Evolutionary conservation across 2,329 filamentous ascomycete species (phyloP), one percentile per base, ranked within the genome.

Genomic region (Cytospora chrysosperma): DNA sequence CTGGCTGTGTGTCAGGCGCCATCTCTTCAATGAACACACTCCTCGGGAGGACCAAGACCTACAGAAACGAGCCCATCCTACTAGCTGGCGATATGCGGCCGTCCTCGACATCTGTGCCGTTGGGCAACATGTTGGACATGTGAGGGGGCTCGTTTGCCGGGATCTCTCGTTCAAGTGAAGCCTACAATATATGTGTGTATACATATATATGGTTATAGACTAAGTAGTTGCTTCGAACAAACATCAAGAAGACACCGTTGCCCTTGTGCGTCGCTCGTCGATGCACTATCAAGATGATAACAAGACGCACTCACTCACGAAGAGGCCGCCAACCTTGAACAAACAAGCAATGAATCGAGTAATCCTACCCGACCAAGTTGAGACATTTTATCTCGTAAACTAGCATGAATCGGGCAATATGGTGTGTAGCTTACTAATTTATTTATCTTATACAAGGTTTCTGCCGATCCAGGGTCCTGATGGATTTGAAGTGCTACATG

Each of bases 61-160:
- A 65, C 64, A 65, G 49, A 30, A 65, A 60, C 15, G 58, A 30
- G 50, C 64, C 64, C 26, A 65, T 24, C 55, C 56, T 40, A 47
- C 49, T 50, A n/a, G 56, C 51, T 4, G 64, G 52, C 34, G 64
- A 65, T 32, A 52, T 37, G 15, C 61, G 61, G 53, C 58, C 61
- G 27, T 63, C 56, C 27, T 54, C 56, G 4, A 49, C 49, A 10
- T 63, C 55, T 34, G 56, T 30, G 27, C 19, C 37, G 27, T 49
- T 49, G 27, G 51, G 55, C 58, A 61, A 61, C 58, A 61, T 61
- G 28, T 17, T 47, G 21, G 55, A 26, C n/a, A 15, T 13, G 12
- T 57, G 55, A 12, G 32, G n/a, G 27, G 10, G 7, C 30, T 9
- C 7, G 7, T 34, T 34, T 34, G 32, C 12, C 24, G 7, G 40